phyloP scores from a whole-genome alignment of 371 early-diverging fungal species.

The Apophysomyces variabilis region DNA sequence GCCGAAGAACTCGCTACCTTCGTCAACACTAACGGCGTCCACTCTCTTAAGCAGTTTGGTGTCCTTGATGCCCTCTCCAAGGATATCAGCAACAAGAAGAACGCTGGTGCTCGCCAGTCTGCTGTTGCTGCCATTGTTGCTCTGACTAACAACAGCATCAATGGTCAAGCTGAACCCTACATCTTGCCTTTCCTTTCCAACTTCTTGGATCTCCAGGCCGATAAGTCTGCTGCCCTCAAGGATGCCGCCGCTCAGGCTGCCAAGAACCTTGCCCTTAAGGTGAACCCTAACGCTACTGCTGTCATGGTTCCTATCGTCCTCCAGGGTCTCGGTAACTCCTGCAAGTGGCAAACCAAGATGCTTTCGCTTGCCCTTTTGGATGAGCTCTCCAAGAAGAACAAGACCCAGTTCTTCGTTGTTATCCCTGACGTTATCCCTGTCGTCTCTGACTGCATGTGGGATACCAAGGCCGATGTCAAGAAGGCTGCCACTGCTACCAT shows the following conservation, averaged over 20 bases:
- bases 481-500: conserved; percentile 55
- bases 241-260: conserved; percentile 63
- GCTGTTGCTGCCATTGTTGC: conserved; percentile 67
- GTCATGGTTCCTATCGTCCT: conserved; percentile 62
- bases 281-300: conserved; percentile 60
- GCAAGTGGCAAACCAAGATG: conserved; percentile 81
- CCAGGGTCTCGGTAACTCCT: conserved; percentile 64
- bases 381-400: conserved; percentile 55
- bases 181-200: conserved; percentile 58
- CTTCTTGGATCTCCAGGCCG: conserved; percentile 67
- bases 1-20: conserved; percentile 46
- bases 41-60: conserved; percentile 57
- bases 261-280: conserved; percentile 53
- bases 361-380: conserved; percentile 62
- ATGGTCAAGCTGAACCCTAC: conserved; percentile 64
- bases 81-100: conserved; percentile 71
- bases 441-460: conserved; percentile 76
- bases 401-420: conserved; percentile 60
- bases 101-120: conserved; percentile 63
- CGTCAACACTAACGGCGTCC: conserved; percentile 56
- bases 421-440: conserved; percentile 74
- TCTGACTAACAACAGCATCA: conserved; percentile 48
- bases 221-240: conserved; percentile 66
- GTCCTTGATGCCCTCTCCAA: conserved; percentile 61
- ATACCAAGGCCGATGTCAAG: conserved; percentile 73